phyloP scores from a whole-genome alignment of 352 stramenopile genomes.

The Pythium plurisporium region DNA sequence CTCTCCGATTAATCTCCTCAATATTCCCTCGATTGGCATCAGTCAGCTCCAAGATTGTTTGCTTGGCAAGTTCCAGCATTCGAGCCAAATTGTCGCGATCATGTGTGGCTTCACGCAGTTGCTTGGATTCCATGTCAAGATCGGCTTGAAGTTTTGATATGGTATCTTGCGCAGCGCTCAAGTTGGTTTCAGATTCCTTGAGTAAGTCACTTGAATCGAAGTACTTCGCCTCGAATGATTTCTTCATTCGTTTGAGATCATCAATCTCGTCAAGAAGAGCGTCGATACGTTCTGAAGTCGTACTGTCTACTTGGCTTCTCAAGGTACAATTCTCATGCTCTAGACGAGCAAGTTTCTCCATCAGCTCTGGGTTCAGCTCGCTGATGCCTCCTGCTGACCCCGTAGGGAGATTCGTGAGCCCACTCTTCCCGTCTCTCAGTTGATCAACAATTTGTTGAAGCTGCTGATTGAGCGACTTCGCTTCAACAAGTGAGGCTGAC shows the following conservation, averaged over 20 bases:
- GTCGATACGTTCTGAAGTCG: constrained; percentile 54
- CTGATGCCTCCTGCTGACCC: constrained; percentile 33
- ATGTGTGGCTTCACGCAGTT: constrained; percentile 11
- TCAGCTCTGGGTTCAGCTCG: constrained; percentile 66
- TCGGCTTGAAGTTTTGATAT: constrained; percentile 5
- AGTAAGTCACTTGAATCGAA: constrained; percentile 41
- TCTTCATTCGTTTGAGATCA: constrained; percentile 55
- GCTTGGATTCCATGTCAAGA: not conserved
- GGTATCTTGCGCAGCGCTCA: constrained; percentile 9
- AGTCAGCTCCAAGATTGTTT: not conserved
- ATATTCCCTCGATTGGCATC: not conserved
- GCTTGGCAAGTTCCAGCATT: not conserved
- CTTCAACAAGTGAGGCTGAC: constrained; percentile 33
- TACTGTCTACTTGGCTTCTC: constrained; percentile 42
- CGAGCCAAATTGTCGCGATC: constrained; percentile 1
- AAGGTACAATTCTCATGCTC: constrained; percentile 56
- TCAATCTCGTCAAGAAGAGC: constrained; percentile 50
- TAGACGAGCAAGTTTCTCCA: constrained; percentile 53
- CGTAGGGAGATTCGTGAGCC: not conserved
- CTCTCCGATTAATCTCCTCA: not conserved
- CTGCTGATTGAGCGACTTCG: constrained; percentile 38
- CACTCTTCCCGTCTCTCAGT: constrained; percentile 12
- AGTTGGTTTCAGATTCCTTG: constrained; percentile 18
- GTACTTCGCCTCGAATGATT: constrained; percentile 66
- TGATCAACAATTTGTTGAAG: constrained; percentile 39